A percentile compares a stretch with the other conserved stretches of the same genome.
These are phyloP conservation scores for Coprinellus aureogranulatus DNA, from an alignment of 768 basidiomycete genomes.

Conservation along the genomic window DNA sequence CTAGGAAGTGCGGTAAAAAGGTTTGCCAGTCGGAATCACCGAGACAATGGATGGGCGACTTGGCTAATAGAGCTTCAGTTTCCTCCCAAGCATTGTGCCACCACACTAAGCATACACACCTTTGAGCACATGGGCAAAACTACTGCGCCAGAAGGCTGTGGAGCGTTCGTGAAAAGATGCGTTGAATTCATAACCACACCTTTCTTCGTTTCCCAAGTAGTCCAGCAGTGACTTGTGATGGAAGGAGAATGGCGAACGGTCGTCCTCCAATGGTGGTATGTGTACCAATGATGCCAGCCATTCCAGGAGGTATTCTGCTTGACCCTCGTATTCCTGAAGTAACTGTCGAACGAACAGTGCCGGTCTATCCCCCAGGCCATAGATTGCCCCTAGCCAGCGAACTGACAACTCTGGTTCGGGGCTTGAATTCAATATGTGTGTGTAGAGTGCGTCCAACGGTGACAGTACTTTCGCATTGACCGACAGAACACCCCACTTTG, in stretches of 20 bases:
- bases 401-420: neutral
- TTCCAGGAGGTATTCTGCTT: neutral
- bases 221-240: neutral
- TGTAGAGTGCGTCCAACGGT: conserved; percentile 1
- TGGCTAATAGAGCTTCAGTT: no score
- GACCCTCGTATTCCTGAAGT: neutral
- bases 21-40: no score
- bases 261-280: neutral
- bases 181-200: no score
- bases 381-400: neutral
- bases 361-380: neutral
- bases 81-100: no score
- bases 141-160: no score
- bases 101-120: no score
- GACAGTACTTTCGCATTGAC: neutral
- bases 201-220: neutral
- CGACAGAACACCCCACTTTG: no score
- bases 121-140: no score
- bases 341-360: neutral
- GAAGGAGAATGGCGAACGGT: neutral
- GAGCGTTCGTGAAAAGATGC: no score
- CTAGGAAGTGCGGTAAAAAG: no score
- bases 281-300: neutral
- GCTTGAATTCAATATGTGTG: neutral
- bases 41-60: no score